Conservation (phyloP, 2,329 filamentous ascomycete species). For the Chrysoporthe puriensis region DNA sequence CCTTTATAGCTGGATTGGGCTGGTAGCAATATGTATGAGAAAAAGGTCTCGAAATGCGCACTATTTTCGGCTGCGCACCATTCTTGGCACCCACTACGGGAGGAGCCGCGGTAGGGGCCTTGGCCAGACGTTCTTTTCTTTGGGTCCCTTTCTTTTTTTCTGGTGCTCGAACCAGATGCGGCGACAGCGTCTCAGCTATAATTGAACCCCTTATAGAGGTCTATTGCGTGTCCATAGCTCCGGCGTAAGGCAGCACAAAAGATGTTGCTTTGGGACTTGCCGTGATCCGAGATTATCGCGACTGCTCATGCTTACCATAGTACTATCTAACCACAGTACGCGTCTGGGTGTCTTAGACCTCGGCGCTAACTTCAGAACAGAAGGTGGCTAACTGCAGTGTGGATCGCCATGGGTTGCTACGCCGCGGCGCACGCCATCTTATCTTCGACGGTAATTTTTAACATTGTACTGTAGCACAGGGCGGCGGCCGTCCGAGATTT, state of each 20-base stretch:
- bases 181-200: too few species aligned
- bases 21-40: too few species aligned
- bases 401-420: neutral
- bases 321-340: neutral
- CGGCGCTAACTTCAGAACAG: constrained; percentile 12
- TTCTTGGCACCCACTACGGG: too few species aligned
- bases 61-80: too few species aligned
- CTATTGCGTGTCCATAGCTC: too few species aligned
- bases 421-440: constrained; percentile 4
- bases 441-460: constrained; percentile 1
- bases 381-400: constrained; percentile 5
- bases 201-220: too few species aligned
- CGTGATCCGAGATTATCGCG: neutral
- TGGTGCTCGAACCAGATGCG: too few species aligned
- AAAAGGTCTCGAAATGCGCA: too few species aligned
- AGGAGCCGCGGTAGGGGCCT: too few species aligned
- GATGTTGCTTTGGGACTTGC: neutral
- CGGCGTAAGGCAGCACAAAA: neutral
- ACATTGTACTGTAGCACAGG: neutral
- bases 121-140: too few species aligned
- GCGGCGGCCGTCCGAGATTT: neutral
- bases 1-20: too few species aligned
- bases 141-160: too few species aligned
- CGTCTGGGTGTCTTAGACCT: neutral
- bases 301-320: neutral